A percentile compares a stretch with the other conserved stretches of the same genome.
These are phyloP conservation scores for Eucalyptus fibrosa DNA, from an alignment of 345 rosid species.

Conservation along the genomic window DNA sequence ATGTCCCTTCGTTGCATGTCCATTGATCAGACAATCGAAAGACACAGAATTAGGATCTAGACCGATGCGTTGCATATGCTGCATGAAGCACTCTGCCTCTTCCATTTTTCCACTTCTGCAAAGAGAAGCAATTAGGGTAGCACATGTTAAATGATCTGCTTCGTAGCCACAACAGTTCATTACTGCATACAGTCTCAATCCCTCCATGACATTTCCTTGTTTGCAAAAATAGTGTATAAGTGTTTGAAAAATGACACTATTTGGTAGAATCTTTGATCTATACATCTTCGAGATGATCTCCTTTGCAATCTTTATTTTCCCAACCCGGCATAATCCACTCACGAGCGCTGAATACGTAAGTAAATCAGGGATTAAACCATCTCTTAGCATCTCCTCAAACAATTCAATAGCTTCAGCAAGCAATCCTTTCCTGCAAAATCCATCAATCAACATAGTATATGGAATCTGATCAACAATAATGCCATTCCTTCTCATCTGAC, in stretches of 20 bases:
- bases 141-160: slow-evolving; percentile 40
- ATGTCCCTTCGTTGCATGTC: slow-evolving; percentile 45
- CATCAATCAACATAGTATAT: slow-evolving; percentile 67
- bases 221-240: slow-evolving; percentile 45
- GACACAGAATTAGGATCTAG: slow-evolving; percentile 32
- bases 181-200: slow-evolving; percentile 43
- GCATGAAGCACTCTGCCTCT: slow-evolving; percentile 53
- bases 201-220: slow-evolving; percentile 43
- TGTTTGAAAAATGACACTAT: slow-evolving; percentile 42
- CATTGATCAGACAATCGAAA: slow-evolving; percentile 61
- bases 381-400: slow-evolving; percentile 44
- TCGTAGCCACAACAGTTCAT: slow-evolving; percentile 34
- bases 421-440: slow-evolving; percentile 52
- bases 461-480: slow-evolving; percentile 35
- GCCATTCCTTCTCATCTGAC: slow-evolving; percentile 53
- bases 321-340: slow-evolving; percentile 57
- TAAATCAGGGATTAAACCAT: slow-evolving; percentile 53
- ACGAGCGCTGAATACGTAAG: slow-evolving; percentile 69
- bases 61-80: slow-evolving; percentile 39
- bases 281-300: slow-evolving; percentile 59
- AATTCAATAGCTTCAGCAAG: slow-evolving; percentile 46
- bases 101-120: slow-evolving; percentile 54
- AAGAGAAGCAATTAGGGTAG: slow-evolving; percentile 44
- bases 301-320: slow-evolving; percentile 29
- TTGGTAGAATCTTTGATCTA: slow-evolving; percentile 51